Evolutionary conservation across 75 land plant genomes (phyloP).

Genomic region (Chamaecyparis obtusa): DNA sequence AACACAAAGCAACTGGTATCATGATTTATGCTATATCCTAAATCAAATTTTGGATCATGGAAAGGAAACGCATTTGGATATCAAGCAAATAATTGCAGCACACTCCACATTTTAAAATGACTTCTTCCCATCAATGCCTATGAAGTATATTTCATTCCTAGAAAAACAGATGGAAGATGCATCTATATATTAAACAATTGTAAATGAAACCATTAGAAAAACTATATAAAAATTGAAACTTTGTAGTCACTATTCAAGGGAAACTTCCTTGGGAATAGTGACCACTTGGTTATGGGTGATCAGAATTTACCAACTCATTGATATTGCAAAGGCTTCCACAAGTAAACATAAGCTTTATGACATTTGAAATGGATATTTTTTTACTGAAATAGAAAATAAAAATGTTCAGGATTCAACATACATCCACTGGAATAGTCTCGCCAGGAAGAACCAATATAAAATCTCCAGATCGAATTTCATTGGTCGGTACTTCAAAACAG

Average conservation of each 20-base stretch:
- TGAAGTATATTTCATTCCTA: background rate
- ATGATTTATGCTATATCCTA: background rate
- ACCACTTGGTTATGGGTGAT: background rate
- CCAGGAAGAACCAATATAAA: conserved; percentile 90
- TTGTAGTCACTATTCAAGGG: background rate
- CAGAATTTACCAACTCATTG: background rate
- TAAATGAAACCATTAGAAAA: background rate
- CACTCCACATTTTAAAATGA: background rate
- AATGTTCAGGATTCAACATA: conserved; percentile 32
- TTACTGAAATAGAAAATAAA: background rate
- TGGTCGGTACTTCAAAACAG: conserved; percentile 75
- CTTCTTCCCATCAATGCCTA: background rate
- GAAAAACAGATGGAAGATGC: background rate
- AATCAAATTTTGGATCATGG: background rate
- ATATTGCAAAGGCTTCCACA: background rate
- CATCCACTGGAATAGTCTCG: conserved; percentile 95
- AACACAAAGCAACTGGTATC: background rate
- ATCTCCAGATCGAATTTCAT: conserved; percentile 88
- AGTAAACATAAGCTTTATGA: background rate
- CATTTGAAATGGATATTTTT: background rate
- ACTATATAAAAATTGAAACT: background rate
- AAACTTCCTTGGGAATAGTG: background rate
- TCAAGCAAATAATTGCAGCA: background rate
- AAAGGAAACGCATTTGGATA: background rate
- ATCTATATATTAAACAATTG: background rate